Conservation (phyloP, 768 basidiomycete species). For the Sarcomyxa edulis region DNA sequence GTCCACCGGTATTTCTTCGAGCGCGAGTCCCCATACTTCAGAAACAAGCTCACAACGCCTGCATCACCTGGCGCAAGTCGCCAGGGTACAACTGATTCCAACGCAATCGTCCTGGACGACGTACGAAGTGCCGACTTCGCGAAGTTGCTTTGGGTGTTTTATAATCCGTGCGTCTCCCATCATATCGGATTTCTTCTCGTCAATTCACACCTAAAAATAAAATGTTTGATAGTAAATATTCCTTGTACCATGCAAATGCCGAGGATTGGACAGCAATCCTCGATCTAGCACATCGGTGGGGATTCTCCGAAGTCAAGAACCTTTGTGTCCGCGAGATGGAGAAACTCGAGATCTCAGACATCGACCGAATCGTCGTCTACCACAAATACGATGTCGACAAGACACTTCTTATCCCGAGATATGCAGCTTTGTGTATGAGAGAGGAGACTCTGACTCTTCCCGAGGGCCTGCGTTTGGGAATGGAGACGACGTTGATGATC, state of each 20-base stretch:
- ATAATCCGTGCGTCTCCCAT: slow-evolving; percentile 38
- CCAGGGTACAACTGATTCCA: slow-evolving; percentile 31
- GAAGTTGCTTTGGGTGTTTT: slow-evolving; percentile 52
- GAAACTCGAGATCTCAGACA: slow-evolving; percentile 32
- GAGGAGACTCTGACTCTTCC: slow-evolving; percentile 42
- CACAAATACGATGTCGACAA: slow-evolving; percentile 47
- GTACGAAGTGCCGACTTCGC: slow-evolving; percentile 34
- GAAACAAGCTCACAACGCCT: slow-evolving; percentile 24
- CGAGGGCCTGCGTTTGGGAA: slow-evolving; percentile 51
- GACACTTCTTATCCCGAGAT: slow-evolving; percentile 44
- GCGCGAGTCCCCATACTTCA: slow-evolving; percentile 43
- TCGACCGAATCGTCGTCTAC: slow-evolving; percentile 41
- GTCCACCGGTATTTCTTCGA: slow-evolving; percentile 54
- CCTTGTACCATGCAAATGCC: slow-evolving; percentile 43
- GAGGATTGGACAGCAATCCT: slow-evolving; percentile 59
- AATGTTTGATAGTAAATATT: slow-evolving; percentile 53
- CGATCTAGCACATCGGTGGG: slow-evolving; percentile 50
- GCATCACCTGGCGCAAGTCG: slow-evolving; percentile 25
- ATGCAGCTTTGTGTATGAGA: slow-evolving; percentile 46
- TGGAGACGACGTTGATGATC: slow-evolving; percentile 49
- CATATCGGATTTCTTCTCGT: slow-evolving; percentile 4
- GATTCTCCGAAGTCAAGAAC: slow-evolving; percentile 48
- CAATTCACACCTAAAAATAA: slow-evolving; percentile 28
- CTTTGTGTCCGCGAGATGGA: slow-evolving; percentile 60
- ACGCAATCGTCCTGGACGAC: slow-evolving; percentile 39